Evolutionary conservation across 768 basidiomycete genomes (phyloP).

Genomic region (Paxillus ammoniavirescens): DNA sequence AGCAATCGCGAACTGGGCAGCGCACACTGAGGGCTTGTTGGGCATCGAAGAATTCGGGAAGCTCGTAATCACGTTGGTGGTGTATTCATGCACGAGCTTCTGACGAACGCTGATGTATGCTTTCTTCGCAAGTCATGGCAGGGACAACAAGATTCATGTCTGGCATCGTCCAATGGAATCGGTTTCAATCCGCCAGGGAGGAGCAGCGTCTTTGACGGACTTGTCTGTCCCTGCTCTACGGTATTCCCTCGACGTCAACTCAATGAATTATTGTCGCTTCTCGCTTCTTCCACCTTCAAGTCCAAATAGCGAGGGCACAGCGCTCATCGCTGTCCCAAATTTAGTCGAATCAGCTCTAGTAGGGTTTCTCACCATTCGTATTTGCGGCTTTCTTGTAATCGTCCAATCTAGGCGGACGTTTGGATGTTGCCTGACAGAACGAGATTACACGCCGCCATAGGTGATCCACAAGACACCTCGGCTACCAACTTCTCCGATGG

Average conservation of each 20-base stretch:
- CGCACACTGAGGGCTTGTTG: conserved; percentile 76
- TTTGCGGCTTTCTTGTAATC: neutral
- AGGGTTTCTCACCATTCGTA: conserved; percentile 14
- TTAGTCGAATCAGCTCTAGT: conserved; percentile 86
- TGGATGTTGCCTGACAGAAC: conserved; percentile 72
- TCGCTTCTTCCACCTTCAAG: conserved; percentile 49
- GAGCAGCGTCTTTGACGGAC: conserved; percentile 52
- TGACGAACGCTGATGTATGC: neutral
- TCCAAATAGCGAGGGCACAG: conserved; percentile 24
- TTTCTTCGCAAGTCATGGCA: conserved; percentile 51
- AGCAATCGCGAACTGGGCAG: conserved; percentile 70
- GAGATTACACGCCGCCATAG: conserved; percentile 84
- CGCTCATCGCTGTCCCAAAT: conserved; percentile 81
- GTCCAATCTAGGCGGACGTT: conserved; percentile 67
- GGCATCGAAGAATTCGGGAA: conserved; percentile 74
- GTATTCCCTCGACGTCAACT: conserved; percentile 85
- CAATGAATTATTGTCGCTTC: conserved; percentile 92
- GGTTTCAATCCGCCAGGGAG: conserved; percentile 46
- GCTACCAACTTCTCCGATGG: conserved; percentile 36
- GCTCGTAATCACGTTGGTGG: conserved; percentile 75
- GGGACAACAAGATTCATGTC: conserved; percentile 84
- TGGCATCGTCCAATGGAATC: conserved; percentile 59
- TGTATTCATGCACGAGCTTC: conserved; percentile 8
- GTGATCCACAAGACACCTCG: conserved; percentile 45
- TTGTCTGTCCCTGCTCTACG: conserved; percentile 49